Base-by-base conservation (phyloP, 169 alveolate species). In the Plasmodium falciparum region DNA sequence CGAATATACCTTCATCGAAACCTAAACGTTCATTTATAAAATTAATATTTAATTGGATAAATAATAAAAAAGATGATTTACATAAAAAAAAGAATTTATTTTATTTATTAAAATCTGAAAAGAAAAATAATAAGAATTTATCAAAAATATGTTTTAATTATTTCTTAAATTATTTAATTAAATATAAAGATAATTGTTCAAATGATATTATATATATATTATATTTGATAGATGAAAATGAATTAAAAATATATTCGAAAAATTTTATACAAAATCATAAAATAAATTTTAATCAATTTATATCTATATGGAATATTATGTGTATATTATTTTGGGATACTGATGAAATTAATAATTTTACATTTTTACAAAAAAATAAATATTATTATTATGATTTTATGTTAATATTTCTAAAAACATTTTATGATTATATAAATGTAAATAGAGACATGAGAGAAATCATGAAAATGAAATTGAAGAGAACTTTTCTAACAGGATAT, bases 291-390 rank as follows among this genome's bases (percentile, higher is more conserved):
- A 78, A 78, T 24, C 59, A 78, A 6, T 78, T 78, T 78, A 78
- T 78, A 26, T 78, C 89, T 20, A 78, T 78, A 0, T 78, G 89
- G 89, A 78, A 78, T 50, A 70, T 78, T 22, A 50, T 78, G 78
- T 78, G 89, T 11, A 59, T 78, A 2, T 59, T 78, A 52, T 78
- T 78, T 78, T 78, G 89, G 89, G 89, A 78, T 24, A 78, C 89
- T 12, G 67, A 78, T 5, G 39, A 78, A 58, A 78, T 78, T 15
- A 65, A 65, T 47, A 33, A 78, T 22, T 66, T 78, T 15, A 13
- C 78, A 7, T 78, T 78, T 52, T 66, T 49, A 13, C 70, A 78
- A 3, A 78, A 66, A 45, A 78, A 56, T 56, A 49, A 78, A 26
- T 65, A 49, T 78, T 78, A 78, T 58, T 78, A 78, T 56, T 78